Percentiles rank a stretch among this genome's conserved stretches.
phyloP scores from a whole-genome alignment of 331 rosid species.

The Stylosanthes scabra region DNA sequence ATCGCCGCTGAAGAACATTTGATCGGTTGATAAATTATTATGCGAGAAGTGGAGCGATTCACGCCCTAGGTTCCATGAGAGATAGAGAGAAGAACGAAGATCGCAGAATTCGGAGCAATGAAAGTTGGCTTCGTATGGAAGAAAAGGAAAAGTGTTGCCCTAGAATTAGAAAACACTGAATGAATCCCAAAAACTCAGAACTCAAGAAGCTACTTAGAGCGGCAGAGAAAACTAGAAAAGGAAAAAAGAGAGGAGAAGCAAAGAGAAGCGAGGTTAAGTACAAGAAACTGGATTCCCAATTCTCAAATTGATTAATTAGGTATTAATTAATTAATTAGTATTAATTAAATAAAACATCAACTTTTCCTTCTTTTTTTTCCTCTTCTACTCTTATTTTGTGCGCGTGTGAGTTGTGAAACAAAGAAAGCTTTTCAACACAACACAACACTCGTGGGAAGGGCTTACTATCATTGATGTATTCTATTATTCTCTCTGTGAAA shows the following conservation, averaged over 20 bases:
- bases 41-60: constrained; percentile 22
- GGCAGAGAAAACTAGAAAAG: background rate
- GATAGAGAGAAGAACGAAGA: background rate
- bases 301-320: no score
- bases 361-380: background rate
- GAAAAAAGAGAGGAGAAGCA: no score
- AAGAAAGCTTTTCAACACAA: no score
- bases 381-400: no score
- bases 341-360: background rate
- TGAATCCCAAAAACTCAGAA: constrained; percentile 11
- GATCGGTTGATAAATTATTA: background rate
- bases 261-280: background rate
- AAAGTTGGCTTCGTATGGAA: constrained; percentile 10
- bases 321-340: no score
- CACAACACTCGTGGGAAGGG: no score
- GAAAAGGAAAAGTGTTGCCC: constrained; percentile 36
- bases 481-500: no score
- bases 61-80: constrained; percentile 35
- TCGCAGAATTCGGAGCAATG: constrained; percentile 30
- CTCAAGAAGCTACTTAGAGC: background rate
- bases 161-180: constrained; percentile 9
- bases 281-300: background rate
- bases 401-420: no score
- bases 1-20: constrained; percentile 87
- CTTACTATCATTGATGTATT: no score